A percentile compares a stretch with the other conserved stretches of the same genome.
Evolutionary conservation across 805 yeast genomes (phyloP).

Genomic region (Kuraishia capsulata): DNA sequence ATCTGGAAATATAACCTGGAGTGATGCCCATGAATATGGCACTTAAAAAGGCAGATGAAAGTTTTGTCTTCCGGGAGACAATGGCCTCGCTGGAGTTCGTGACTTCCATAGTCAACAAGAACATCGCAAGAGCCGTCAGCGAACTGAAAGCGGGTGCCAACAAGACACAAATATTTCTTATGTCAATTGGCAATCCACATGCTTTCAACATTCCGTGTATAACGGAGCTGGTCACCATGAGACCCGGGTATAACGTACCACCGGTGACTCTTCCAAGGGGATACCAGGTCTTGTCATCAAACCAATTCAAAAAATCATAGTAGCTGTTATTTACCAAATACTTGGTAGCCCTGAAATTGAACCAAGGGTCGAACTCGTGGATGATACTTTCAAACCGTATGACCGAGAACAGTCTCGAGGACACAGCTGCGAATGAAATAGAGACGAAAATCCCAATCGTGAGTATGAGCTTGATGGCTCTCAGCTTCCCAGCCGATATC

Average conservation of each 20-base stretch:
- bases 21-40: slow-evolving; percentile 96
- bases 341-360: slow-evolving; percentile 93
- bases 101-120: slow-evolving; percentile 80
- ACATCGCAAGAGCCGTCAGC: slow-evolving; percentile 83
- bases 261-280: slow-evolving; percentile 99
- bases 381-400: slow-evolving; percentile 92
- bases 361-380: slow-evolving; percentile 97
- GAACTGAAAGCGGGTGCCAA: slow-evolving; percentile 96
- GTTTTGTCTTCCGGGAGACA: slow-evolving; percentile 8
- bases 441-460: slow-evolving; percentile 61
- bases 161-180: slow-evolving; percentile 90
- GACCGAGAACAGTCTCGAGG: slow-evolving; percentile 92
- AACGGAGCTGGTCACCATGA: slow-evolving; percentile 95
- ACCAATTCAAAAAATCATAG: slow-evolving; percentile 94
- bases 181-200: slow-evolving; percentile 78
- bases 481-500: slow-evolving; percentile 12
- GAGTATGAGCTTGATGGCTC: slow-evolving; percentile 30
- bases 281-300: slow-evolving; percentile 98
- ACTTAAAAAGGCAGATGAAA: slow-evolving; percentile 79
- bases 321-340: slow-evolving; percentile 76
- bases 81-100: slow-evolving; percentile 45
- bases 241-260: slow-evolving; percentile 95
- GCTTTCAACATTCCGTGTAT: slow-evolving; percentile 67
- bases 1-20: slow-evolving; percentile 96
- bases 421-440: slow-evolving; percentile 85